phyloP scores from a whole-genome alignment of 306 rosid genomes.

The Cicer judaicum region DNA sequence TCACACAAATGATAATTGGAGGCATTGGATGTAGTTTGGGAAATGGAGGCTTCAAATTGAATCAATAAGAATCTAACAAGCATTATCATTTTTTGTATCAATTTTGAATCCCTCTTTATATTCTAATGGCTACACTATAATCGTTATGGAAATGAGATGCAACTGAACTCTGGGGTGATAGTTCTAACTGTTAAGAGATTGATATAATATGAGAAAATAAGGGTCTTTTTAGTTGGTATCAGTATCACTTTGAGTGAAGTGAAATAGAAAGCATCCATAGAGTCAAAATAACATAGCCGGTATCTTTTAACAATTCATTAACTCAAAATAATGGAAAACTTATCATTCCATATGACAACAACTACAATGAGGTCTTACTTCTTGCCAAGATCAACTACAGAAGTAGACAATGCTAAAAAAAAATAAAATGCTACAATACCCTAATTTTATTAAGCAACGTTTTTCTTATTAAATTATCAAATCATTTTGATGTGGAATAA shows the following conservation, averaged over 20 bases:
- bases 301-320: too few species aligned
- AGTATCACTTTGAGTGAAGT: too few species aligned
- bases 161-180: neutral
- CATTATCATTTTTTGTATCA: constrained; percentile 22
- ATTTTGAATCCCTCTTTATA: constrained; percentile 9
- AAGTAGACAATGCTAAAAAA: neutral
- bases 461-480: too few species aligned
- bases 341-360: too few species aligned
- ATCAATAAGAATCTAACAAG: constrained; percentile 21
- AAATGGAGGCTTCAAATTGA: constrained; percentile 84
- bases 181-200: constrained; percentile 2
- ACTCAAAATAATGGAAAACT: too few species aligned
- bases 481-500: too few species aligned
- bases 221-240: neutral
- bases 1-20: constrained; percentile 41
- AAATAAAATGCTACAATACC: too few species aligned
- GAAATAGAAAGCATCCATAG: too few species aligned
- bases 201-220: neutral
- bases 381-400: neutral
- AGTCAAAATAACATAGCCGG: too few species aligned
- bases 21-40: constrained; percentile 85
- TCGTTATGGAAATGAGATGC: neutral
- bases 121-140: neutral
- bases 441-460: too few species aligned
- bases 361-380: too few species aligned